These are phyloP conservation scores for Jackrogersella minutella DNA, from an alignment of 495 filamentous ascomycete species.

Conservation along the genomic window DNA sequence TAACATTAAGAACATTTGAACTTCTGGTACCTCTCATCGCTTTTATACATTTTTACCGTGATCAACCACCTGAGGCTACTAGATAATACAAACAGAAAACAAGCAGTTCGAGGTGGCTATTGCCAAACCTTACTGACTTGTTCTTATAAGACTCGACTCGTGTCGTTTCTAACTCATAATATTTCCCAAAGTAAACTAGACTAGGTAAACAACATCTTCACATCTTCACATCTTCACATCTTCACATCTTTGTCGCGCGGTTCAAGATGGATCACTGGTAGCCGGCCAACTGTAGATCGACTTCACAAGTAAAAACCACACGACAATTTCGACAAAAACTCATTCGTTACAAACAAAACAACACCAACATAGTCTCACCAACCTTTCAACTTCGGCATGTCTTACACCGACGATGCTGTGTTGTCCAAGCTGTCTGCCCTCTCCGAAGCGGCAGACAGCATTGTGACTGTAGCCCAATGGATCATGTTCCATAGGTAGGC, in stretches of 20 bases:
- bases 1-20: not conserved
- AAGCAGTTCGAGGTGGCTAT: constrained; percentile 2
- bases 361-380: too few relatives aligned
- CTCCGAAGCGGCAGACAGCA: constrained; percentile 95
- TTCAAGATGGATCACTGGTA: constrained; percentile 29
- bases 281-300: constrained; percentile 36
- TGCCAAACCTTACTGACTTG: not conserved
- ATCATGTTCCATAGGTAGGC: constrained; percentile 96
- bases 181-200: constrained; percentile 26
- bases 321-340: too few relatives aligned
- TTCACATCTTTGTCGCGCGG: not conserved
- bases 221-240: not conserved
- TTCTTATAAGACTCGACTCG: constrained; percentile 17
- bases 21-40: not conserved
- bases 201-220: constrained; percentile 1
- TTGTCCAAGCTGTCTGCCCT: constrained; percentile 92
- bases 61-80: constrained; percentile 14
- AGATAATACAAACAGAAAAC: constrained; percentile 24
- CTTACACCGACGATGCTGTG: constrained; percentile 93
- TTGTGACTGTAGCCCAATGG: constrained; percentile 96
- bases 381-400: constrained; percentile 62
- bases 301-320: constrained; percentile 24
- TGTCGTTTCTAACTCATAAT: constrained; percentile 13
- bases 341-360: too few relatives aligned
- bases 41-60: constrained; percentile 3